Conservation (phyloP, 352 stramenopile genomes). For the Pythium dissimile region DNA sequence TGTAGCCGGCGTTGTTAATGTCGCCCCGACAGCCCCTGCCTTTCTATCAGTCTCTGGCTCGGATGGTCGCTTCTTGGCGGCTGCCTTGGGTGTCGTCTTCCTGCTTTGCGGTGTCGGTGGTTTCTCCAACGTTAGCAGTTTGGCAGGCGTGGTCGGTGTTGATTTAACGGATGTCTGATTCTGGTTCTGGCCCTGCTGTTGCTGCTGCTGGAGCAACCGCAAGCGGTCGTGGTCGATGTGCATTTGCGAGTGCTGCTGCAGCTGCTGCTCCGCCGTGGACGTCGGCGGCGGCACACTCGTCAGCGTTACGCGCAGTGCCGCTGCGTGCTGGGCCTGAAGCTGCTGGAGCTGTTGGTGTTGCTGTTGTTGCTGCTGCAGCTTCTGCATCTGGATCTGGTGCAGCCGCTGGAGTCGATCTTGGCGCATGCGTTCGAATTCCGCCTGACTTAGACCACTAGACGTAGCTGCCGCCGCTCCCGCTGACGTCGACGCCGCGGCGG, state of each 20-base stretch:
- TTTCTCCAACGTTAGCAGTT: no score
- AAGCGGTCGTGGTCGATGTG: slow-evolving; percentile 47
- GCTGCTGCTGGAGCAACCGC: slow-evolving; percentile 29
- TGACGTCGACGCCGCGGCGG: slow-evolving; percentile 10
- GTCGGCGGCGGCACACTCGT: slow-evolving; percentile 22
- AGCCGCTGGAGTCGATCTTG: slow-evolving; percentile 48
- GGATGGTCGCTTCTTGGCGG: slow-evolving; percentile 10
- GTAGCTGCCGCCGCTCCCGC: not conserved
- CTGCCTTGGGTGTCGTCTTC: slow-evolving; percentile 12
- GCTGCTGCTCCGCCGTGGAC: slow-evolving; percentile 15
- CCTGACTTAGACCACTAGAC: not conserved
- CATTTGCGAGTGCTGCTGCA: slow-evolving; percentile 42
- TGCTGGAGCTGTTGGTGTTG: slow-evolving; percentile 20
- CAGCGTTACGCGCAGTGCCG: slow-evolving; percentile 23
- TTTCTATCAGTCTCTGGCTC: not conserved
- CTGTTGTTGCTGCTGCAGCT: slow-evolving; percentile 21
- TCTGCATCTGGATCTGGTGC: slow-evolving; percentile 51
- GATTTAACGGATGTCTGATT: not conserved
- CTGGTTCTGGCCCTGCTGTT: slow-evolving; percentile 32
- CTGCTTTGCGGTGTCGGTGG: slow-evolving; percentile 17
- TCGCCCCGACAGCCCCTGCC: not conserved
- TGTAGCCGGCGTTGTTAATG: not conserved
- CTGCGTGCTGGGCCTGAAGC: slow-evolving; percentile 11
- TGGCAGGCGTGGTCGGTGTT: no score
- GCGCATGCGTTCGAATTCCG: slow-evolving; percentile 45